Evolutionary conservation across 2,329 filamentous ascomycete genomes (phyloP).

Genomic region (Coleophoma cylindrospora): DNA sequence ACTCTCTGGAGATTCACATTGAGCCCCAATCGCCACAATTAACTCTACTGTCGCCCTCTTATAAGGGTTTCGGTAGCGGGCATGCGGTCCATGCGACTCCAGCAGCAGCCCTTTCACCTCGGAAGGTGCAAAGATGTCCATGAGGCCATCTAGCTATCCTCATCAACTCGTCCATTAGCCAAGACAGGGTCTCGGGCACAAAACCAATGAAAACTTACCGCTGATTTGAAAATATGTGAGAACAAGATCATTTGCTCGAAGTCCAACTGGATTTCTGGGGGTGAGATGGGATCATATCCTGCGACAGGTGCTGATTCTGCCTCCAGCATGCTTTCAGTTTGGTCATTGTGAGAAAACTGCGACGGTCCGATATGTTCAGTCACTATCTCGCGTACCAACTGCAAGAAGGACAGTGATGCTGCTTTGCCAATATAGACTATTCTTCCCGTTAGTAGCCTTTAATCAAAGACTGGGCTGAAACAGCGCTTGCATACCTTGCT

Average conservation of each 20-base stretch:
- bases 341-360: background rate
- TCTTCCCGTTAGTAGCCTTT: background rate
- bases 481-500: background rate
- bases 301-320: constrained; percentile 18
- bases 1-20: constrained; percentile 24
- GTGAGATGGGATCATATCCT: background rate
- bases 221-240: background rate
- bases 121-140: background rate
- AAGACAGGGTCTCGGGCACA: no score
- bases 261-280: background rate
- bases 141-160: background rate
- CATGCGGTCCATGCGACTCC: background rate
- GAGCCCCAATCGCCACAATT: constrained; percentile 27
- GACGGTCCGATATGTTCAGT: constrained; percentile 1
- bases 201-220: background rate
- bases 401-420: constrained; percentile 3
- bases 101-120: background rate
- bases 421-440: constrained; percentile 3
- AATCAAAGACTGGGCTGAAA: background rate
- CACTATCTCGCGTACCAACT: background rate
- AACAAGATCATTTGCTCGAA: background rate
- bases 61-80: background rate
- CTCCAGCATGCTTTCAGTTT: constrained; percentile 1
- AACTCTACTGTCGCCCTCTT: constrained; percentile 14
- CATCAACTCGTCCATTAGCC: no score